These are phyloP conservation scores for Hyaloperonospora brassicae DNA, from an alignment of 352 stramenopile species.

Conservation along the genomic window DNA sequence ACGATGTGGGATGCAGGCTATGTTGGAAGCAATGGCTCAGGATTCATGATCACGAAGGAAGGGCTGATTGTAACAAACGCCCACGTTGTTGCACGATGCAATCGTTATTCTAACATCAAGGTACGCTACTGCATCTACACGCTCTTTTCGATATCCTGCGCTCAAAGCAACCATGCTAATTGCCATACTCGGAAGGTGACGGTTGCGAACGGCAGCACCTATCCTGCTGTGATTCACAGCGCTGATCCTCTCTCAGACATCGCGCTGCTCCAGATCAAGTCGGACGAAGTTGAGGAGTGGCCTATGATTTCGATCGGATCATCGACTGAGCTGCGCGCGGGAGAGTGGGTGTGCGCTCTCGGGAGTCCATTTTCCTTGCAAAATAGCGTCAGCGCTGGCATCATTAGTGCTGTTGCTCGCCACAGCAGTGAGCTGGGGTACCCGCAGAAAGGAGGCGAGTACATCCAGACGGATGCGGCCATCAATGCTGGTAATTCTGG, in stretches of 20 bases:
- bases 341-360: conserved; percentile 90
- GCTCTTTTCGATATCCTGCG: not conserved
- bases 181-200: conserved; percentile 43
- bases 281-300: conserved; percentile 44
- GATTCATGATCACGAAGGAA: conserved; percentile 87
- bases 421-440: conserved; percentile 86
- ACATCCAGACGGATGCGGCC: conserved; percentile 91
- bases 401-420: conserved; percentile 85
- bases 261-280: conserved; percentile 83
- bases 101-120: conserved; percentile 77
- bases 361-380: conserved; percentile 87
- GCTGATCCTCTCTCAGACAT: conserved; percentile 87
- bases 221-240: conserved; percentile 68
- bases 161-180: not conserved
- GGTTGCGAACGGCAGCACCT: conserved; percentile 77
- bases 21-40: conserved; percentile 77
- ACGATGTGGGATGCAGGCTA: conserved; percentile 30
- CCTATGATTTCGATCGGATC: conserved; percentile 64
- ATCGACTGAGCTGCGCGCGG: conserved; percentile 70
- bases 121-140: conserved; percentile 14
- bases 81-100: conserved; percentile 83
- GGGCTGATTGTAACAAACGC: conserved; percentile 90
- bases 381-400: conserved; percentile 88
- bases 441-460: conserved; percentile 72
- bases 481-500: conserved; percentile 92